These are phyloP conservation scores for Trichoderma oligosporum DNA, from an alignment of 2,329 filamentous ascomycete species.

Conservation along the genomic window DNA sequence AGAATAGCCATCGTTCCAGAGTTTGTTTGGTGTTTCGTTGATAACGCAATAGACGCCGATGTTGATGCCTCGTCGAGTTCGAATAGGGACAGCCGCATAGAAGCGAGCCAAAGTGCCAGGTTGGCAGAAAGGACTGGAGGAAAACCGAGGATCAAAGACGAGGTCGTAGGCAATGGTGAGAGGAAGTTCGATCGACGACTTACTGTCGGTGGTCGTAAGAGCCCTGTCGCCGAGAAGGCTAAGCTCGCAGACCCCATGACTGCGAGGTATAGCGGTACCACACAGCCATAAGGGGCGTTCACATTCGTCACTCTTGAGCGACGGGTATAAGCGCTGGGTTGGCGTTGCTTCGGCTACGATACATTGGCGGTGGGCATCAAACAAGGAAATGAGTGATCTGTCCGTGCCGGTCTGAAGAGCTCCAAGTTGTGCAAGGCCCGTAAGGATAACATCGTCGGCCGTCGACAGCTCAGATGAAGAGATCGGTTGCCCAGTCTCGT, in stretches of 20 bases:
- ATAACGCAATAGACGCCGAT: slow-evolving; percentile 41
- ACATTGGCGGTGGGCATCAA: slow-evolving; percentile 46
- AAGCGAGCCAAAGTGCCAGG: slow-evolving; percentile 30
- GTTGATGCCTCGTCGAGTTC: slow-evolving; percentile 38
- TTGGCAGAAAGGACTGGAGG: slow-evolving; percentile 26
- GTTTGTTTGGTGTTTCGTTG: slow-evolving; percentile 14
- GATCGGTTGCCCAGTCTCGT: slow-evolving; percentile 25
- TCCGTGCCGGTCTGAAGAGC: slow-evolving; percentile 40
- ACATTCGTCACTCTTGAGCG: slow-evolving; percentile 17
- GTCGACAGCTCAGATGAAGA: slow-evolving; percentile 28
- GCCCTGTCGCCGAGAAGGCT: slow-evolving; percentile 2
- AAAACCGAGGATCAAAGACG: slow-evolving; percentile 30
- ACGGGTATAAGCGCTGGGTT: slow-evolving; percentile 34
- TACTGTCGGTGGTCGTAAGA: not conserved
- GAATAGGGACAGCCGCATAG: slow-evolving; percentile 42
- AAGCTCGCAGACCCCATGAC: slow-evolving; percentile 30
- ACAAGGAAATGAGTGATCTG: slow-evolving; percentile 48
- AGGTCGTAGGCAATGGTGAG: slow-evolving; percentile 37
- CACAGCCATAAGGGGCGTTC: slow-evolving; percentile 28
- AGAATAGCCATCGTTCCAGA: slow-evolving; percentile 29
- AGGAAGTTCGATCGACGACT: slow-evolving; percentile 25
- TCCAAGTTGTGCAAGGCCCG: slow-evolving; percentile 49
- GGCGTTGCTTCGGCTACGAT: slow-evolving; percentile 50
- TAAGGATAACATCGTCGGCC: slow-evolving; percentile 40
- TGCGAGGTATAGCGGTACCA: slow-evolving; percentile 32